Percentiles rank a stretch among this genome's conserved stretches.
Evolutionary conservation across 2,329 filamentous ascomycete species (phyloP).

Genomic region (Teratosphaeria zuluensis): DNA sequence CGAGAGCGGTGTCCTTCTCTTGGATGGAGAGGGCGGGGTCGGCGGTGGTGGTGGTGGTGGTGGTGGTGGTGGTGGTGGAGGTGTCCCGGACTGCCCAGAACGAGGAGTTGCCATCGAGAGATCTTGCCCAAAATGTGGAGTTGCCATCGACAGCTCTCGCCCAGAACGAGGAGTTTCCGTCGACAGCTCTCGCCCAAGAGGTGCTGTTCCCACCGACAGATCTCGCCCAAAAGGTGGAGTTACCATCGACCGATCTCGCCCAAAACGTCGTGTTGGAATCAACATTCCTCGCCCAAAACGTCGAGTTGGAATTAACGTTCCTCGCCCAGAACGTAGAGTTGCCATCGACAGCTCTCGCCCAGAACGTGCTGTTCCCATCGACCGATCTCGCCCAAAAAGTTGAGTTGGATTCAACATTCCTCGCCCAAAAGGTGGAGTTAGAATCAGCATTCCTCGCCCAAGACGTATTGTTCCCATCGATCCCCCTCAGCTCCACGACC

Average conservation of each 20-base stretch:
- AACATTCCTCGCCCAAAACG: background rate
- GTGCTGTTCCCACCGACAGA: background rate
- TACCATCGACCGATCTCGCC: background rate
- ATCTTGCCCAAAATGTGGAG: too few relatives aligned
- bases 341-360: too few relatives aligned
- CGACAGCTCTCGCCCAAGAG: background rate
- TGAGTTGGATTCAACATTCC: too few relatives aligned
- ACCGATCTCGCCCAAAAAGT: too few relatives aligned
- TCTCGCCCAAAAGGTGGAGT: background rate
- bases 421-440: too few relatives aligned
- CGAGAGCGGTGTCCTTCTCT: background rate
- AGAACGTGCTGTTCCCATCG: too few relatives aligned
- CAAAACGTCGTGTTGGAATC: background rate
- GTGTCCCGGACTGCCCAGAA: background rate
- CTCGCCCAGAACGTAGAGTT: background rate
- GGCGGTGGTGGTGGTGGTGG: background rate
- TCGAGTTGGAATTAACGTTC: fast-evolving
- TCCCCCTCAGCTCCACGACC: too few relatives aligned
- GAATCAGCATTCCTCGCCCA: too few relatives aligned
- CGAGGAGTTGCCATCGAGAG: too few relatives aligned
- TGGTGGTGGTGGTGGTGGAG: background rate
- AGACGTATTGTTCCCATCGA: too few relatives aligned
- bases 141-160: too few relatives aligned
- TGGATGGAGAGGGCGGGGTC: background rate
- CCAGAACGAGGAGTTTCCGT: background rate